Base-by-base conservation (phyloP, 2,329 filamentous ascomycete genomes). In the Aspergillus vadensis region DNA sequence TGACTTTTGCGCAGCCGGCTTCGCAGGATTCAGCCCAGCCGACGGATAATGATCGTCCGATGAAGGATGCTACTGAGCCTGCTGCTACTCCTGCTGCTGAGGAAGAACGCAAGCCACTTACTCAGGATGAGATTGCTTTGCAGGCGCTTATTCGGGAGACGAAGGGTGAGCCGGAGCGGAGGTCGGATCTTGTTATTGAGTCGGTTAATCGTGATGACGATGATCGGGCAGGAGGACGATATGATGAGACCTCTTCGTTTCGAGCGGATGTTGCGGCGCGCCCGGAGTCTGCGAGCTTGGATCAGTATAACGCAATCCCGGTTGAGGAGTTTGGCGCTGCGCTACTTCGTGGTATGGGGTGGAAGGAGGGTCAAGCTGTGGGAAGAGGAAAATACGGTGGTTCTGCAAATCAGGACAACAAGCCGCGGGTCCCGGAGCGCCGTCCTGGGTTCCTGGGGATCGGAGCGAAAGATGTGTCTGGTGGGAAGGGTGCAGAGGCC, bases 321-420 rank as follows among this genome's bases (percentile, higher is more conserved):
- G 92, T 98, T 15, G 94, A 97, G 67, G 92, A 97, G 69, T 99
- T 98, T 66, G 95, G 95, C 7, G 90, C 92, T 17, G 92, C 93
- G 0, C 82, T 98, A 65, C 83, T 99, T 38, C 87, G 93, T 32
- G 92, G 93, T 9, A 97, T 98, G 91, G 95, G 95, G 8, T 97
- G 94, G 93, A 92, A 97, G 70, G 86, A 88, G 64, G 86, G 83
- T 17, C 82, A 86, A 63, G 77, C 80, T 41, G 81, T 87, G 55
- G 81, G 89, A 78, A 75, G 70, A 63, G 85, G 87, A 57, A 80
- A 83, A 23, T 80, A 84, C 57, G 76, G 76, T 25, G 75, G 57
- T 61, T 65, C 72, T 38, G 64, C 69, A 63, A 78, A 81, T 50
- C 83, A 82, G 2, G 75, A 80, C 3, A 82, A 79, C 5, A 90